phyloP scores from a whole-genome alignment of 2,329 filamentous ascomycete genomes.

The Arthrobotrys iridis region DNA sequence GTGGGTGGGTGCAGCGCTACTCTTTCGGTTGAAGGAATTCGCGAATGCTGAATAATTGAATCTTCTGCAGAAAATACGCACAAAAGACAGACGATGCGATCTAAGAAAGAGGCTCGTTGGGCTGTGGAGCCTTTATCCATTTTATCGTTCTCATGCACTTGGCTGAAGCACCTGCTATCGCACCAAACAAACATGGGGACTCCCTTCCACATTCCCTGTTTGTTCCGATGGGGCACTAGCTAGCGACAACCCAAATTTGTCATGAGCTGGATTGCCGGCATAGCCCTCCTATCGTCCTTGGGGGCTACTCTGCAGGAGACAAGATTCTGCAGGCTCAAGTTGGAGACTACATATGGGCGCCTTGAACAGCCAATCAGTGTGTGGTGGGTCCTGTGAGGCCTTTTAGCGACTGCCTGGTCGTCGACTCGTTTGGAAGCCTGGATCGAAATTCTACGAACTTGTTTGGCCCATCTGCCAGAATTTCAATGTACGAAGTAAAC shows the following conservation, averaged over 20 bases:
- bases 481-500: no score
- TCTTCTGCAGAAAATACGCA: neutral
- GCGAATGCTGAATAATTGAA: neutral
- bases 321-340: no score
- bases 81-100: neutral
- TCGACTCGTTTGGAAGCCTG: constrained; percentile 33
- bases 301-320: no score
- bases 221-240: constrained; percentile 13
- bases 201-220: constrained; percentile 36
- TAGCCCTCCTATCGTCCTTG: no score
- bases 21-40: neutral
- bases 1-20: no score
- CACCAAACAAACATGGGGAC: constrained; percentile 31
- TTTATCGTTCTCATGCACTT: constrained; percentile 21
- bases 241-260: constrained; percentile 30
- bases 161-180: constrained; percentile 38
- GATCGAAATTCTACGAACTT: constrained; percentile 3
- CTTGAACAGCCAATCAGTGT: constrained; percentile 21
- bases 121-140: constrained; percentile 34
- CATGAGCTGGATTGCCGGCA: constrained; percentile 11
- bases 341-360: constrained; percentile 17
- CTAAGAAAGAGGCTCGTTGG: constrained; percentile 4
- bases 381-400: constrained; percentile 23
- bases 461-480: neutral
- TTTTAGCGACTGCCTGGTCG: constrained; percentile 34